A percentile compares a stretch with the other conserved stretches of the same genome.
These are phyloP conservation scores for Danielia reshetovae DNA, from an alignment of 805 yeast genomes.

Conservation along the genomic window DNA sequence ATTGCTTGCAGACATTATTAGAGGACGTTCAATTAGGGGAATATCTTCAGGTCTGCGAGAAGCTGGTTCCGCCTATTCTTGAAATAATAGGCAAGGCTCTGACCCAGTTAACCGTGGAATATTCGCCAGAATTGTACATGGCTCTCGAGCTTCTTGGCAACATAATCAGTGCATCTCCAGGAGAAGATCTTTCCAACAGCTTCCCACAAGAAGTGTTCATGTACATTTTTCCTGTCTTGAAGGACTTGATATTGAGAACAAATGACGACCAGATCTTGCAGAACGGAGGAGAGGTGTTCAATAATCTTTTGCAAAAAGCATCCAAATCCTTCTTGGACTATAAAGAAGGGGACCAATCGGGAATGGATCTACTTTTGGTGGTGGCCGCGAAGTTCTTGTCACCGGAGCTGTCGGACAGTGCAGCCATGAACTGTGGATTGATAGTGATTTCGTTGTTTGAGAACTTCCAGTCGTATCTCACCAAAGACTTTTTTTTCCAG, in stretches of 20 bases:
- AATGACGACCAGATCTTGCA: constrained; percentile 78
- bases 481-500: constrained; percentile 41
- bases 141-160: constrained; percentile 54
- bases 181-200: constrained; percentile 2
- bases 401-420: constrained; percentile 71
- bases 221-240: constrained; percentile 41
- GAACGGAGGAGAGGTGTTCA: constrained; percentile 69
- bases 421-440: constrained; percentile 73
- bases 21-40: constrained; percentile 39
- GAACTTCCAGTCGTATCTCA: constrained; percentile 40
- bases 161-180: constrained; percentile 46
- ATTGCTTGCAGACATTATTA: constrained; percentile 62
- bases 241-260: constrained; percentile 39
- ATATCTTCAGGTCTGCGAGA: constrained; percentile 46
- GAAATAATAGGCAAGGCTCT: constrained; percentile 28
- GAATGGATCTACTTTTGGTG: constrained; percentile 54
- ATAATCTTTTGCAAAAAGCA: constrained; percentile 48
- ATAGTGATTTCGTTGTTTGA: constrained; percentile 58
- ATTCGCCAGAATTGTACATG: constrained; percentile 56
- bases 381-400: constrained; percentile 67
- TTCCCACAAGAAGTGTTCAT: constrained; percentile 40
- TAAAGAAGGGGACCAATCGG: constrained; percentile 34
- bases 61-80: constrained; percentile 49
- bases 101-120: constrained; percentile 36
- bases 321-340: constrained; percentile 30